phyloP scores from a whole-genome alignment of 2,329 filamentous ascomycete genomes.

The Epichloe elymi region DNA sequence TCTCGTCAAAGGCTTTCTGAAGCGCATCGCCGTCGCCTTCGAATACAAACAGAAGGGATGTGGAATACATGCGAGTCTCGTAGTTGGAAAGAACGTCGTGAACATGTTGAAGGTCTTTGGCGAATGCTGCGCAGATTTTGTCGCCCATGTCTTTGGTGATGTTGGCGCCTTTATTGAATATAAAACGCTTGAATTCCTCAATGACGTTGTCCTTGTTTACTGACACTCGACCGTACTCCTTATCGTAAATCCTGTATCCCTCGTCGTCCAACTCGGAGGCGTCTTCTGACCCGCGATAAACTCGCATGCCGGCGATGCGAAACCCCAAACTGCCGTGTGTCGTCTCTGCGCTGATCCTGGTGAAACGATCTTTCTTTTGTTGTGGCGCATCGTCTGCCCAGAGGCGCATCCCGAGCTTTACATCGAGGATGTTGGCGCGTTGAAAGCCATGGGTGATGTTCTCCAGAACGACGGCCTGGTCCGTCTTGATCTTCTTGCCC shows the following conservation, averaged over 20 bases:
- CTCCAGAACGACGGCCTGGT: constrained; percentile 70
- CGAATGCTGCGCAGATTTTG: constrained; percentile 40
- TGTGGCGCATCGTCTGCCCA: constrained; percentile 64
- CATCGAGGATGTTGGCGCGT: constrained; percentile 79
- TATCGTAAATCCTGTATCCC: constrained; percentile 47
- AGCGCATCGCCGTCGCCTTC: constrained; percentile 48
- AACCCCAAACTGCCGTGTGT: constrained; percentile 49
- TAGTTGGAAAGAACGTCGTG: constrained; percentile 39
- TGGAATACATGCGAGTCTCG: constrained; percentile 52
- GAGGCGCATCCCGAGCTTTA: constrained; percentile 76
- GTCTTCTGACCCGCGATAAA: constrained; percentile 44
- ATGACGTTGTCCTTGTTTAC: constrained; percentile 42
- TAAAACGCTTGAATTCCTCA: constrained; percentile 40
- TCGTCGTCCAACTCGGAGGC: constrained; percentile 37
- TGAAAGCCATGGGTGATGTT: constrained; percentile 73
- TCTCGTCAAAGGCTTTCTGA: constrained; percentile 38
- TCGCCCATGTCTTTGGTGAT: constrained; percentile 45
- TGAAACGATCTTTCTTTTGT: constrained; percentile 47
- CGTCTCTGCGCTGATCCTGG: constrained; percentile 43
- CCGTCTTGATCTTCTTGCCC: constrained; percentile 54
- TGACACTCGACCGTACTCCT: constrained; percentile 43
- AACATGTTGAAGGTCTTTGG: constrained; percentile 37
- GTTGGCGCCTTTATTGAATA: constrained; percentile 45
- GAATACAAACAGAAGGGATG: constrained; percentile 49
- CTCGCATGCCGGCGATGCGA: constrained; percentile 52